Conservation (phyloP, 176 grass and related monocot genomes). For the Cenchrus purpureus region DNA sequence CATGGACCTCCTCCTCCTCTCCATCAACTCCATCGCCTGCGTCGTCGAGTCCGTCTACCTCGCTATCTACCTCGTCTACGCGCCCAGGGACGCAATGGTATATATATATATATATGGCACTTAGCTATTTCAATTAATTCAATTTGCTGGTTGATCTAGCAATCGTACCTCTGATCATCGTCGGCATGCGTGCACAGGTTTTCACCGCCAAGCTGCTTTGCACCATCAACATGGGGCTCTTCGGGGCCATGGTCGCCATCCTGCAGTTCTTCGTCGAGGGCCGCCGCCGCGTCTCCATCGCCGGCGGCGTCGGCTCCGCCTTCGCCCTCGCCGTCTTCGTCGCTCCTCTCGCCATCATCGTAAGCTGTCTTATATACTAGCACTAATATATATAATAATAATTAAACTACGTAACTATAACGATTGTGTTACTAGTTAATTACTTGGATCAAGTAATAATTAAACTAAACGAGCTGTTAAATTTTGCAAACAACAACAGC, state of each 20-base stretch:
- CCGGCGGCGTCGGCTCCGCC: slow-evolving; percentile 61
- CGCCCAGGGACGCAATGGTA: slow-evolving; percentile 48
- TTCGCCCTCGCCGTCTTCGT: slow-evolving; percentile 80
- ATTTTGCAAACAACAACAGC: slow-evolving; percentile 25
- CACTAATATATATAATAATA: neutral
- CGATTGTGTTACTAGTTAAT: neutral
- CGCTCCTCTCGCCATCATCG: slow-evolving; percentile 83
- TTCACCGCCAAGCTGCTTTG: slow-evolving; percentile 60
- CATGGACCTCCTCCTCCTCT: slow-evolving; percentile 63
- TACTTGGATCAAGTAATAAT: neutral
- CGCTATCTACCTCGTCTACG: slow-evolving; percentile 70
- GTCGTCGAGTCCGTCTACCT: slow-evolving; percentile 68
- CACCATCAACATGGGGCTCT: slow-evolving; percentile 57
- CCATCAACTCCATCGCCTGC: slow-evolving; percentile 70
- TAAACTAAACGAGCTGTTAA: neutral
- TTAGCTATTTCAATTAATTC: no score
- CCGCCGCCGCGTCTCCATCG: slow-evolving; percentile 46
- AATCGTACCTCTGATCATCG: no score
- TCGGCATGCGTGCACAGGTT: neutral
- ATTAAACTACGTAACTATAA: neutral
- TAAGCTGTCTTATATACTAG: slow-evolving; percentile 32
- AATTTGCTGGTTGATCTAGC: no score
- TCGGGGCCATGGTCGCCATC: slow-evolving; percentile 52
- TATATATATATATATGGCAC: no score
- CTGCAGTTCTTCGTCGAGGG: slow-evolving; percentile 47